These are phyloP conservation scores for Ciborinia camelliae DNA, from an alignment of 2,329 filamentous ascomycete genomes.

Conservation along the genomic window DNA sequence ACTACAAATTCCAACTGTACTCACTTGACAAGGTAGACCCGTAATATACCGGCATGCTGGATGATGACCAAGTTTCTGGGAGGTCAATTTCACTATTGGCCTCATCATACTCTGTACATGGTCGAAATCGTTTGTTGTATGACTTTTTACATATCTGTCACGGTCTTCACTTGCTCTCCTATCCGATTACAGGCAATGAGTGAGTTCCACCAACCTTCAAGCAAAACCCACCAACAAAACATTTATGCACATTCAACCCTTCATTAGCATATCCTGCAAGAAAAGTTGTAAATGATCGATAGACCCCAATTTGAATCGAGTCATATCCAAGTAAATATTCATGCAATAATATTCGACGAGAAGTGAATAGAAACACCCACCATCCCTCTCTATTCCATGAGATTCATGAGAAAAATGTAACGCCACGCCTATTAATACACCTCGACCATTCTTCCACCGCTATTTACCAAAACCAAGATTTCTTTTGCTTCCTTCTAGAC, in stretches of 20 bases:
- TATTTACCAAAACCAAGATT: constrained; percentile 29
- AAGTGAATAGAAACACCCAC: background rate
- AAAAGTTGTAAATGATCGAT: background rate
- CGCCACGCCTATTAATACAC: background rate
- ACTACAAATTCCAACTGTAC: background rate
- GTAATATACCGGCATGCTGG: background rate
- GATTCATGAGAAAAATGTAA: background rate
- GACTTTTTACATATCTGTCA: background rate
- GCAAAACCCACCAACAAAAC: background rate
- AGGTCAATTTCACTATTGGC: background rate
- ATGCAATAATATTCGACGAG: background rate
- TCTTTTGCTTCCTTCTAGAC: constrained; percentile 10
- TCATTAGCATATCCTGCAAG: background rate
- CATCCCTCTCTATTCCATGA: background rate
- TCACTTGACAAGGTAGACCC: background rate
- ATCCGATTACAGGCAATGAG: background rate
- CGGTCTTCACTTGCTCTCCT: background rate
- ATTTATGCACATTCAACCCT: background rate
- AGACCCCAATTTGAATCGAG: background rate
- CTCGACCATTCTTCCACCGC: background rate
- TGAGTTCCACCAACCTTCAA: background rate
- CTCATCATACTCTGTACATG: background rate
- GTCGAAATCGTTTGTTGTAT: background rate
- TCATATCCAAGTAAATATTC: background rate
- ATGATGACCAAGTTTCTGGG: background rate